phyloP scores from a whole-genome alignment of 768 basidiomycete species.

The Tylopilus sp. region DNA sequence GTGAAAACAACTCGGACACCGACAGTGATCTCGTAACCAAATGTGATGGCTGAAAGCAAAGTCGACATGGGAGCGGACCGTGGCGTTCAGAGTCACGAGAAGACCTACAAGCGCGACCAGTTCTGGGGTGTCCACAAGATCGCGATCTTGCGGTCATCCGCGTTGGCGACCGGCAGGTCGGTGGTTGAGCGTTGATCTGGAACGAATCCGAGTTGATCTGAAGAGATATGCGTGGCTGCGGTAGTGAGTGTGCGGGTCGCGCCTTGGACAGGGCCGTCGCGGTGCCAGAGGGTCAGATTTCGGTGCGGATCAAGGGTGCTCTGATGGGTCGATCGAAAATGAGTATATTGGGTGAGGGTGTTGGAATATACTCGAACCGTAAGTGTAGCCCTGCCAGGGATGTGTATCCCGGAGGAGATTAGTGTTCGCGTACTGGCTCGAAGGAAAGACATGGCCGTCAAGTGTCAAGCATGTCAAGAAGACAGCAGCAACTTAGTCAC shows the following conservation, averaged over 20 bases:
- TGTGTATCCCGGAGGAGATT: background rate
- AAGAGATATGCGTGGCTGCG: slow-evolving; percentile 11
- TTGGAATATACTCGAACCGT: background rate
- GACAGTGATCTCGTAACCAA: slow-evolving; percentile 92
- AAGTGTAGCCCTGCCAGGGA: background rate
- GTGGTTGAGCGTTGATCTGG: slow-evolving; percentile 10
- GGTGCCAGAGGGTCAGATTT: background rate
- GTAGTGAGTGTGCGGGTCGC: slow-evolving; percentile 4
- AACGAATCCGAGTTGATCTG: slow-evolving; percentile 30
- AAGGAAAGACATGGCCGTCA: slow-evolving; percentile 4
- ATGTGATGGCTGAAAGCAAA: slow-evolving; percentile 71
- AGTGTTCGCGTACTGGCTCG: background rate
- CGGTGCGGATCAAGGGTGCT: background rate
- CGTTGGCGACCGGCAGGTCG: slow-evolving; percentile 51
- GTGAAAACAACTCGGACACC: slow-evolving; percentile 86
- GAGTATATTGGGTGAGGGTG: background rate
- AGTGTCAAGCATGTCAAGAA: background rate
- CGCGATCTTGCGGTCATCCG: slow-evolving; percentile 58
- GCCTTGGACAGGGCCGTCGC: background rate
- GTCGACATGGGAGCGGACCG: background rate
- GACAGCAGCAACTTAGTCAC: background rate
- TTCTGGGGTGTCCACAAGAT: slow-evolving; percentile 70
- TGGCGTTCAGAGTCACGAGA: background rate
- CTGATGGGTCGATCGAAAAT: background rate
- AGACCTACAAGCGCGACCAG: slow-evolving; percentile 75